Percentiles rank a stretch among this genome's conserved stretches.
These are phyloP conservation scores for Naganishia onofrii DNA, from an alignment of 768 basidiomycete genomes.

Conservation along the genomic window DNA sequence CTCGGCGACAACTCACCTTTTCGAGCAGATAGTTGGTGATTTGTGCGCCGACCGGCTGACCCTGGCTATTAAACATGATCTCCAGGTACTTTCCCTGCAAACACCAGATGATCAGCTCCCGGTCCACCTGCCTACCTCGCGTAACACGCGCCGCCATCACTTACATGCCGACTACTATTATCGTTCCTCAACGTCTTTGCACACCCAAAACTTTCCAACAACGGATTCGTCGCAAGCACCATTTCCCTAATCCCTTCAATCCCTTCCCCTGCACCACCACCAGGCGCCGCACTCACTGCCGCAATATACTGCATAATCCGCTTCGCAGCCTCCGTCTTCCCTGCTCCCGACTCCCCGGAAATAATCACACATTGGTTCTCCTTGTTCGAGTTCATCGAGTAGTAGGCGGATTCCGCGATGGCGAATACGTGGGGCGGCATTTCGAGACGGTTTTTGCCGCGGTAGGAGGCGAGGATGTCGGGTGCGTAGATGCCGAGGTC, in stretches of 20 bases:
- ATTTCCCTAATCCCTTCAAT: constrained; percentile 99
- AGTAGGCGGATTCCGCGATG: constrained; percentile 95
- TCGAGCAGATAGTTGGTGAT: constrained; percentile 98
- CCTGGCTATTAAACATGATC: constrained; percentile 93
- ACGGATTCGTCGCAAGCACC: constrained; percentile 96
- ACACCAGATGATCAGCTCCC: neutral
- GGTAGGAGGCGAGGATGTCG: constrained; percentile 76
- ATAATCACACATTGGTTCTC: constrained; percentile 99
- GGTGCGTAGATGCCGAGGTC: constrained; percentile 97
- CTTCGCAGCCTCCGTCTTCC: constrained; percentile 98
- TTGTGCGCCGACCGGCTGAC: constrained; percentile 93
- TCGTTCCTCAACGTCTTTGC: constrained; percentile 98
- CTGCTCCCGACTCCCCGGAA: constrained; percentile 96
- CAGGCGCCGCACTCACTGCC: constrained; percentile 70
- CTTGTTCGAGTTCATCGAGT: constrained; percentile 98
- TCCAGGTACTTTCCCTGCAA: constrained; percentile 93
- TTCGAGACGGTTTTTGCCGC: constrained; percentile 95
- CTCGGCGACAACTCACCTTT: constrained; percentile 64
- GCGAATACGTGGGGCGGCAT: constrained; percentile 96
- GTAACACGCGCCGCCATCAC: constrained; percentile 47
- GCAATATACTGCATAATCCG: constrained; percentile 99
- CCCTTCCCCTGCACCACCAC: constrained; percentile 61
- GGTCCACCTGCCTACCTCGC: neutral
- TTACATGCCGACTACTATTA: constrained; percentile 94
- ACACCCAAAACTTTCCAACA: constrained; percentile 96